Base-by-base conservation (phyloP, 768 basidiomycete genomes). In the Dioszegia crocea region DNA sequence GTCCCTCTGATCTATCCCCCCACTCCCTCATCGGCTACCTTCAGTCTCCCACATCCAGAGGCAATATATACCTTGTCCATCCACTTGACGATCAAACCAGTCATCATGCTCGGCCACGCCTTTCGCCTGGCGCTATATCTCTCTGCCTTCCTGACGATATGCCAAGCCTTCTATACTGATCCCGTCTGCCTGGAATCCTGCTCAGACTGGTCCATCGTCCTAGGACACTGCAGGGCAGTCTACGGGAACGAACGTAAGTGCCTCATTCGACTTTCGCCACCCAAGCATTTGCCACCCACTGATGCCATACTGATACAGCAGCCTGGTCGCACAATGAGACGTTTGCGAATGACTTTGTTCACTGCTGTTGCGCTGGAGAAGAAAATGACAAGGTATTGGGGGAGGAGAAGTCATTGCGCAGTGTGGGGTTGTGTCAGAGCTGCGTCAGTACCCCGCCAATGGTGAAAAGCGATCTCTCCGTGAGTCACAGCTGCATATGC, bases 161-260 rank as follows among this genome's bases (percentile, higher is more conserved):
- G n/a, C 33, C 59, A n/a, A 43, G 59, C 60, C 17, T 57, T 48
- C 3, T 57, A 53, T 4, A 61, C 62, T 19, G 69, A 71, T 50
- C n/a, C 30, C 26, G 40, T 19, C 2, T 68, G 70, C 41, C 43
- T 64, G 8, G 40, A 59, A 26, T 52, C 60, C 2, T 71, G 70
- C 59, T 64, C 70, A 1, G 64, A 68, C 31, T 68, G 63, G 62
- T 66, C 66, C 1, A 54, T 67, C 14, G 53, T 56, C 2, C 31
- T 68, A 36, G 70, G 70, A 11, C 50, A 64, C 45, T 71, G 67
- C 48, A 31, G 62, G 19, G 60, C 29, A 1, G 23, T 40, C 17
- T 71, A 60, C 50, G 58, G 58, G n/a, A 50, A 59, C 33, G 27
- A 48, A 8, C 62, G 70, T 68, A 48, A 68, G 70, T 65, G 8